These are phyloP conservation scores for Periconia digitata DNA, from an alignment of 2,329 filamentous ascomycete species.

Conservation along the genomic window DNA sequence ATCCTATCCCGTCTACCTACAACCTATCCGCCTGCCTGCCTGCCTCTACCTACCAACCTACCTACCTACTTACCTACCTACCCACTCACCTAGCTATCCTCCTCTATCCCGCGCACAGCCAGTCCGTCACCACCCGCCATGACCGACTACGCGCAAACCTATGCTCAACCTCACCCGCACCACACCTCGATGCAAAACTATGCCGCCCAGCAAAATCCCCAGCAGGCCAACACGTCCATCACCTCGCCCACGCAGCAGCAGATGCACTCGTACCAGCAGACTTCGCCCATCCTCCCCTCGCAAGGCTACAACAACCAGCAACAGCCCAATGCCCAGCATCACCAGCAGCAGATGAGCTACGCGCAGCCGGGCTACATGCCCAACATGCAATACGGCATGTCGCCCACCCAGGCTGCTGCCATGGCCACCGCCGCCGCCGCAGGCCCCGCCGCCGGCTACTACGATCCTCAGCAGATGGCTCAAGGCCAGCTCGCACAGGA, in stretches of 20 bases:
- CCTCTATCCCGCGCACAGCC: not conserved
- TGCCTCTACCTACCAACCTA: no score
- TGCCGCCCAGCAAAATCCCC: conserved; percentile 38
- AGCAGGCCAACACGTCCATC: conserved; percentile 53
- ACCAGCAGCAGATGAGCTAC: conserved; percentile 75
- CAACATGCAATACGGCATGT: conserved; percentile 78
- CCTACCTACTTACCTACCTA: no score
- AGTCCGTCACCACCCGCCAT: conserved; percentile 11
- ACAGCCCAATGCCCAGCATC: conserved; percentile 61
- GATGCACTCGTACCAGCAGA: conserved; percentile 60
- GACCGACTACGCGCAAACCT: conserved; percentile 55
- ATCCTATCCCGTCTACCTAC: not conserved
- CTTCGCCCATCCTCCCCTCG: conserved; percentile 77
- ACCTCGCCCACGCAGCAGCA: conserved; percentile 69
- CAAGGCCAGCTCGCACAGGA: conserved; percentile 60
- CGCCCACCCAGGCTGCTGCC: conserved; percentile 82
- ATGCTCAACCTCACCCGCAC: conserved; percentile 50
- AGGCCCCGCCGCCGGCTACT: conserved; percentile 70
- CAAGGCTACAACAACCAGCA: conserved; percentile 70
- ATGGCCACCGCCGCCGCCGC: conserved; percentile 94
- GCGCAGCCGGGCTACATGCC: conserved; percentile 75
- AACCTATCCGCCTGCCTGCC: no score
- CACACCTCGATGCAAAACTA: conserved; percentile 45
- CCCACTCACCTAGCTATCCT: no score
- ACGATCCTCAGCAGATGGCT: conserved; percentile 63